Evolutionary conservation across 2,329 filamentous ascomycete species (phyloP).

Genomic region (Aspergillus brasiliensis): DNA sequence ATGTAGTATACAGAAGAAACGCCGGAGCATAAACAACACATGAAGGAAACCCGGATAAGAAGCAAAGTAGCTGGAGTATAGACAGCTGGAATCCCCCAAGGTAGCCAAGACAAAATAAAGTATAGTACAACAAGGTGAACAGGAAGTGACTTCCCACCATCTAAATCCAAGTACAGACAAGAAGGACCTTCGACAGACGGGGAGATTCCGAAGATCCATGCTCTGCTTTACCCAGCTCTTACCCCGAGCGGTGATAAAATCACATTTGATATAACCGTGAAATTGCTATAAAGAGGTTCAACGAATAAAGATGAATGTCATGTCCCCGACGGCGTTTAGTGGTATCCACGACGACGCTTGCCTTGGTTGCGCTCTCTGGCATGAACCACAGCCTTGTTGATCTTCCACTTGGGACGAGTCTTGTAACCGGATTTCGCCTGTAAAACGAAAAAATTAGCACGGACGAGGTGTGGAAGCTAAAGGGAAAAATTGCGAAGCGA

Average conservation of each 20-base stretch:
- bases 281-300: slow-evolving; percentile 2
- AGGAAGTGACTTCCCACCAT: neutral
- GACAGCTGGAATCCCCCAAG: slow-evolving; percentile 2
- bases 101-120: slow-evolving; percentile 8
- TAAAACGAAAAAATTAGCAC: slow-evolving; percentile 15
- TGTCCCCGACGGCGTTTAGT: slow-evolving; percentile 26
- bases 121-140: slow-evolving; percentile 9
- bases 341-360: slow-evolving; percentile 74
- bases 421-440: slow-evolving; percentile 71
- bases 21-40: slow-evolving; percentile 16
- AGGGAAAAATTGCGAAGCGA: neutral
- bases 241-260: neutral
- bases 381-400: slow-evolving; percentile 88
- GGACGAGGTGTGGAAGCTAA: slow-evolving; percentile 13
- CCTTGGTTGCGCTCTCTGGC: slow-evolving; percentile 86
- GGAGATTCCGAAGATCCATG: neutral
- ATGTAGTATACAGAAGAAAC: slow-evolving; percentile 25
- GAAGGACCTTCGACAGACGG: neutral
- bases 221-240: neutral
- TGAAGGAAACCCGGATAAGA: slow-evolving; percentile 11
- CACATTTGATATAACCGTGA: slow-evolving; percentile 4
- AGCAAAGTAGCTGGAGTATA: slow-evolving; percentile 7
- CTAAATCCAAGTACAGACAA: neutral
- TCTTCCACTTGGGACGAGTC: slow-evolving; percentile 82
- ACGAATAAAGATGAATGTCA: slow-evolving; percentile 11